Conservation (phyloP, 345 rosid genomes). For the Carallia pectinifolia region DNA sequence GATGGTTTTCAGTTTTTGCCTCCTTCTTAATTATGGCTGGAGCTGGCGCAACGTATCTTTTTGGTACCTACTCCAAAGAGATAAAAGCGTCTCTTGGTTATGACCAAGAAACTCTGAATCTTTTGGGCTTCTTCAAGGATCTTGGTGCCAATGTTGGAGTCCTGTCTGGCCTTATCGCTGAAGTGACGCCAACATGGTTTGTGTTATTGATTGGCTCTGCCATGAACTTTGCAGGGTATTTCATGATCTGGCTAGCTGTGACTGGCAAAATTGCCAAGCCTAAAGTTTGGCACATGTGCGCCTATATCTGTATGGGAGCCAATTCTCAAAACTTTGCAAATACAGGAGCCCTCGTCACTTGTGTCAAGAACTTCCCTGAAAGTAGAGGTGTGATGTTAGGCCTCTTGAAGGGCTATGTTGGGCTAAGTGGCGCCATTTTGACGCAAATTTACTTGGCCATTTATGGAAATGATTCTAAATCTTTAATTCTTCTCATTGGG, state of each 20-base stretch:
- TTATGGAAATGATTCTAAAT: constrained; percentile 69
- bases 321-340: constrained; percentile 87
- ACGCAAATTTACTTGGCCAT: constrained; percentile 81
- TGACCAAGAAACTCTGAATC: constrained; percentile 77
- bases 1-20: constrained; percentile 93
- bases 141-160: constrained; percentile 87
- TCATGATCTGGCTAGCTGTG: constrained; percentile 81
- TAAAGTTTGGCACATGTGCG: constrained; percentile 79
- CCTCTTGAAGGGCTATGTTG: constrained; percentile 73
- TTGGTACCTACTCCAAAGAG: constrained; percentile 75
- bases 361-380: constrained; percentile 83
- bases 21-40: constrained; percentile 87
- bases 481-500: constrained; percentile 67
- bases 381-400: constrained; percentile 83
- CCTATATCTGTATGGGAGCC: constrained; percentile 73
- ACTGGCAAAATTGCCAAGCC: constrained; percentile 63
- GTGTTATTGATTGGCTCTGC: constrained; percentile 73
- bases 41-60: constrained; percentile 84
- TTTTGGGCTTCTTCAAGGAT: constrained; percentile 80
- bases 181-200: constrained; percentile 87
- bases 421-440: constrained; percentile 79
- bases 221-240: constrained; percentile 79
- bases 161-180: constrained; percentile 72
- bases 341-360: constrained; percentile 83
- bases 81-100: constrained; percentile 74